A percentile compares a stretch with the other conserved stretches of the same genome.
Evolutionary conservation across 768 basidiomycete genomes (phyloP).

Genomic region (Xerocomellus intermedius): DNA sequence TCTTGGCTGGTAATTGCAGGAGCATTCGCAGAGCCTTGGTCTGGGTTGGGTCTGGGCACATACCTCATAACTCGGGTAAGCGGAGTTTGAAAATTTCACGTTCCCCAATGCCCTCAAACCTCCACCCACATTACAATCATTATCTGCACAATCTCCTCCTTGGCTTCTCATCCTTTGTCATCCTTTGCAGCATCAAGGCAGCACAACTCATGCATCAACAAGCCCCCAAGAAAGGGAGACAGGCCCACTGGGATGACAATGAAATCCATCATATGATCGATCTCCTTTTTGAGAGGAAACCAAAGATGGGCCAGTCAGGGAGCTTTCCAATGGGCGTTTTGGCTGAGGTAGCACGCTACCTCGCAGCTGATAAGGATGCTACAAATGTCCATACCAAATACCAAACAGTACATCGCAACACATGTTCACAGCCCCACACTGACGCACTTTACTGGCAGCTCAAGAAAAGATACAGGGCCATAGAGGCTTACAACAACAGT

Average conservation of each 20-base stretch:
- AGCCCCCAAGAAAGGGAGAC: no score
- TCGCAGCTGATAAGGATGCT: background rate
- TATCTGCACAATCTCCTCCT: no score
- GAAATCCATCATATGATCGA: background rate
- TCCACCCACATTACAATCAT: no score
- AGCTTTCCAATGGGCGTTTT: background rate
- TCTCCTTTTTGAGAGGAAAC: background rate
- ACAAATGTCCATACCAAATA: background rate
- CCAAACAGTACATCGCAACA: background rate
- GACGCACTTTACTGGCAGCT: background rate
- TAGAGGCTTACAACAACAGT: background rate
- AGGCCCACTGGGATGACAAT: background rate
- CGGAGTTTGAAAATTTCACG: no score
- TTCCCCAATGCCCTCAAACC: no score
- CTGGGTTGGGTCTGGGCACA: no score
- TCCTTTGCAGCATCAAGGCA: background rate
- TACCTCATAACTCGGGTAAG: no score
- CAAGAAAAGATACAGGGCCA: background rate
- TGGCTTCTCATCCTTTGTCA: background rate
- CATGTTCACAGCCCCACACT: no score
- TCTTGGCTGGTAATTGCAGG: no score
- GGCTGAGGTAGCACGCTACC: background rate
- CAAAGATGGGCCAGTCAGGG: background rate
- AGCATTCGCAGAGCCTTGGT: no score
- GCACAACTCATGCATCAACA: background rate